Conservation (phyloP, 345 rosid genomes). For the Orychophragmus violaceus region DNA sequence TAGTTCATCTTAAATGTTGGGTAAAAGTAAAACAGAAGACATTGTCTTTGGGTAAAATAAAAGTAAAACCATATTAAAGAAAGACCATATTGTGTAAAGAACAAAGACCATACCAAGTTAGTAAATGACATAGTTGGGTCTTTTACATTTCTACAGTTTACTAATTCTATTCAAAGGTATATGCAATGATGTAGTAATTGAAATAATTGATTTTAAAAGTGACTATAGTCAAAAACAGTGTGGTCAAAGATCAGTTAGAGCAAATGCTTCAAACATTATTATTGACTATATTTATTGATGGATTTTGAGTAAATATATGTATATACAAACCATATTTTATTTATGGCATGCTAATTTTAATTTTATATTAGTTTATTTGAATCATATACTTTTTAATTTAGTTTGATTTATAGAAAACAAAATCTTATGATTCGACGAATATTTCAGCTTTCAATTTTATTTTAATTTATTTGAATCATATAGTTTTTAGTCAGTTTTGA, state of each 20-base stretch:
- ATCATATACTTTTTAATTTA: neutral
- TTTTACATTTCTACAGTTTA: neutral
- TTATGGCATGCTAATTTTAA: neutral
- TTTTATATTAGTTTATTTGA: neutral
- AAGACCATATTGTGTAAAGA: conserved; percentile 11
- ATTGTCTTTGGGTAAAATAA: conserved; percentile 4
- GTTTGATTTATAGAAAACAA: neutral
- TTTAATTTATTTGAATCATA: neutral
- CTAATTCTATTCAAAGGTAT: neutral
- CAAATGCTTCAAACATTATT: conserved; percentile 2
- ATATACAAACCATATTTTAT: neutral
- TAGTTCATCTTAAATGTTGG: conserved; percentile 3
- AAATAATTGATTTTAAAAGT: neutral
- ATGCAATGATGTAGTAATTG: conserved; percentile 8
- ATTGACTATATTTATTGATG: too few relatives aligned
- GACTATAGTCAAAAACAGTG: conserved; percentile 1
- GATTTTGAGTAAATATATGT: neutral
- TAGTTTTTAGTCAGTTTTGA: neutral
- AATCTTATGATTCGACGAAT: neutral
- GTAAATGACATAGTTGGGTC: conserved; percentile 5
- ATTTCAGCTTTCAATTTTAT: neutral
- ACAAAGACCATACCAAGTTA: neutral
- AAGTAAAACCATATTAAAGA: conserved; percentile 9
- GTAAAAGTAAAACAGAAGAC: conserved; percentile 17
- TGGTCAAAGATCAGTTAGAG: conserved; percentile 11